Evolutionary conservation across 2,329 filamentous ascomycete genomes (phyloP), one percentile per base, ranked within the genome.

Genomic region (Gliomastix tumulicola): DNA sequence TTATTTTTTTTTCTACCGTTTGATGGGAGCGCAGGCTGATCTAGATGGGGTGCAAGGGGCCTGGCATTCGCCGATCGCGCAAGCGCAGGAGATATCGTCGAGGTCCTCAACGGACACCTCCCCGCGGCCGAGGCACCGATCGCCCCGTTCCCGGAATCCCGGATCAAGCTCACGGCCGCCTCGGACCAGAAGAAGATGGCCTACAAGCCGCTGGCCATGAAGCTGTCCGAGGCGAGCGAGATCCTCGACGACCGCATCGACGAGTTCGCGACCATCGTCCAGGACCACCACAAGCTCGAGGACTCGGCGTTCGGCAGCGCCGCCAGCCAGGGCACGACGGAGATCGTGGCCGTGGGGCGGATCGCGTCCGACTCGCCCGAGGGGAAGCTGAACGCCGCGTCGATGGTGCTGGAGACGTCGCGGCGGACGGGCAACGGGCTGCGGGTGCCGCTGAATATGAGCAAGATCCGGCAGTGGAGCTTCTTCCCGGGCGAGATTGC

Each of bases 401-500:
- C 88, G 3, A 63, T 97, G 15, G 82, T 96, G 4, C 71, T 98
- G 2, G 92, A 98, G 62, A 90, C 84, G 16, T 94, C 88, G 18
- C 73, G 90, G 47, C 74, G 86, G 21, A 86, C 79, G 48, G 92
- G 92, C 23, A 86, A 83, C 44, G 92, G 89, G 5, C 66, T 86
- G 39, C 76, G 92, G 40, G 76, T 96, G 21, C 85, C 88, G 5
- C 61, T 98, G 15, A 86, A 87, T 45, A 66, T 96, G 39, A 75
- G 83, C 41, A 73, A 73, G 3, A 57, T 94, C 2, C 64, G 69
- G 21, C 45, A 74, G 3, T 92, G 84, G 61, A 83, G 87, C 54
- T 87, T 97, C 65, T 97, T 97, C 55, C 92, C 90, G 0, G 92
- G 92, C 6, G 89, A 97, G 55, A 88, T 97, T 36, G 87, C 95